phyloP scores from a whole-genome alignment of 2,329 filamentous ascomycete genomes.

The Emericellopsis cladophorae region DNA sequence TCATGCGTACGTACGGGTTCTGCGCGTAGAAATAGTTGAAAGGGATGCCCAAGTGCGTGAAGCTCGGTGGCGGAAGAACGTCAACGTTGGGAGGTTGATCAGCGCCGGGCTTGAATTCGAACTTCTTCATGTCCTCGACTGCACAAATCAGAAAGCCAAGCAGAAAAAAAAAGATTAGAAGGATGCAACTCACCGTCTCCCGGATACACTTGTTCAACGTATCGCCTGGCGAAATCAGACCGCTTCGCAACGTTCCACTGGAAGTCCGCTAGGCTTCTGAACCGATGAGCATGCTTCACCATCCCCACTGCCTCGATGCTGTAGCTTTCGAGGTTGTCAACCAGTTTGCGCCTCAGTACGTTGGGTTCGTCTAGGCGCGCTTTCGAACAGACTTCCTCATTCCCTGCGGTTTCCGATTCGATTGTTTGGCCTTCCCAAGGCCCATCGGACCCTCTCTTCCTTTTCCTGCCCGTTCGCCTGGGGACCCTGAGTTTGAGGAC shows the following conservation, averaged over 20 bases:
- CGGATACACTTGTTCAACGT: constrained; percentile 58
- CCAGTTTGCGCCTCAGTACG: constrained; percentile 48
- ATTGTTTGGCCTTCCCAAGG: constrained; percentile 37
- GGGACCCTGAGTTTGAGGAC: constrained; percentile 80
- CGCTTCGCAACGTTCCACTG: constrained; percentile 57
- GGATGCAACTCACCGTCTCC: constrained; percentile 46
- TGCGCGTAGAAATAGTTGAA: constrained; percentile 77
- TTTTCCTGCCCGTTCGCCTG: constrained; percentile 72
- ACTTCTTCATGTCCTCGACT: constrained; percentile 43
- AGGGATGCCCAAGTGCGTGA: constrained; percentile 60
- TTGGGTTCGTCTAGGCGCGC: constrained; percentile 38
- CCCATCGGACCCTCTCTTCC: constrained; percentile 64
- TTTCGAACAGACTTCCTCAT: constrained; percentile 23
- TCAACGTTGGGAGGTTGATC: constrained; percentile 49
- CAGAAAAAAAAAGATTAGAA: not conserved
- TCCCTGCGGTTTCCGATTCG: constrained; percentile 19
- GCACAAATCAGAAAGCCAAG: not conserved
- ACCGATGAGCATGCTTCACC: constrained; percentile 73
- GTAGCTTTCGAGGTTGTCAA: constrained; percentile 58
- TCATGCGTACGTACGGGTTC: constrained; percentile 62
- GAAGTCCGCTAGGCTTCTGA: constrained; percentile 78
- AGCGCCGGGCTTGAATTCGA: constrained; percentile 52
- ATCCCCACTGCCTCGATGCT: constrained; percentile 57
- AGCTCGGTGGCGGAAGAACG: constrained; percentile 68
- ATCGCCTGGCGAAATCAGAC: constrained; percentile 56